Evolutionary conservation across 129 eudicot species (phyloP).

Genomic region (Deinandra increscens): DNA sequence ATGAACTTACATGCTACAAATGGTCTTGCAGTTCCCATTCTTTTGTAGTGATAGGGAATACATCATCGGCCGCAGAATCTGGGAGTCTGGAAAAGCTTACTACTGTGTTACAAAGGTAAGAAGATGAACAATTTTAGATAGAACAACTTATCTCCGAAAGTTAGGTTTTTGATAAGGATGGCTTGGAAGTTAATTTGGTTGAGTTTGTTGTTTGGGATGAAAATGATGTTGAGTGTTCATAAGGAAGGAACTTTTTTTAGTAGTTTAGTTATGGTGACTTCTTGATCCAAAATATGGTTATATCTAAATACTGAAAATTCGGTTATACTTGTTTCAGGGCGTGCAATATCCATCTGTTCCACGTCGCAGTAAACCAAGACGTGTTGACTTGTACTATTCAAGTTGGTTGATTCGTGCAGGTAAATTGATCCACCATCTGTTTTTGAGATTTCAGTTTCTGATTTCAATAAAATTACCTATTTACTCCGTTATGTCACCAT

Average conservation of each 20-base stretch:
- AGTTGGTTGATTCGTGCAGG: constrained; percentile 92
- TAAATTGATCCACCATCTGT: constrained; percentile 23
- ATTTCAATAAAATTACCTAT: background rate
- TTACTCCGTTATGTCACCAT: background rate
- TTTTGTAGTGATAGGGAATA: constrained; percentile 92
- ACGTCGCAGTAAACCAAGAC: constrained; percentile 73
- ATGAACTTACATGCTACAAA: constrained; percentile 16
- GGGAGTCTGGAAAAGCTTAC: constrained; percentile 70
- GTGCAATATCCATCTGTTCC: constrained; percentile 66
- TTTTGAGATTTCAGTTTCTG: background rate
- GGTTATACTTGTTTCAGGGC: constrained; percentile 45
- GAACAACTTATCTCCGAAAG: background rate
- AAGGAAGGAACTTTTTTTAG: background rate
- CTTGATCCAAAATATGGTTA: background rate
- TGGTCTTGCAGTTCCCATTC: constrained; percentile 74
- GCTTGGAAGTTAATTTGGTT: background rate
- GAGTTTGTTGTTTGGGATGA: background rate
- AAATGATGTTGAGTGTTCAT: background rate
- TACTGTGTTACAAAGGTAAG: constrained; percentile 88
- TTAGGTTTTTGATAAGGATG: background rate
- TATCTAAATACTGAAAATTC: background rate
- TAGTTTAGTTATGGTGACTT: background rate
- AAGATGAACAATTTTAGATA: background rate
- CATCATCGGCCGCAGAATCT: constrained; percentile 80
- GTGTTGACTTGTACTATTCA: constrained; percentile 80